Base-by-base conservation (phyloP, 129 eudicot genomes). In the Calendula officinalis region DNA sequence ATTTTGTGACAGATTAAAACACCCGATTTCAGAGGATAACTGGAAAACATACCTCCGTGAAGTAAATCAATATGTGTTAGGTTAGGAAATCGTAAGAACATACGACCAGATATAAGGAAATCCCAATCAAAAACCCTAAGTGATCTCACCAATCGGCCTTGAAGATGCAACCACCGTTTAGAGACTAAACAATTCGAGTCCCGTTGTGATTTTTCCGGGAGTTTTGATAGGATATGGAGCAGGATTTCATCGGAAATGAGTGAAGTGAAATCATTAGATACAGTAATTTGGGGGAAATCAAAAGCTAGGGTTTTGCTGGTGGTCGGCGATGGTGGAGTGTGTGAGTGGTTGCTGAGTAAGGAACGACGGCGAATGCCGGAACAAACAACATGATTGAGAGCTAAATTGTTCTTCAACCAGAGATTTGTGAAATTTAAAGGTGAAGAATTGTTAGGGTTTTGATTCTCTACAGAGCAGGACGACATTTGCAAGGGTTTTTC, bases 121-220 rank as follows among this genome's bases (percentile, higher is more conserved):
- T 81, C 78, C 97, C 95, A 90, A 69, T 90, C 89, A 0, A 83
- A 80, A 53, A 86, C 76, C 67, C 66, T 76, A 3, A 86, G 7
- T 3, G 91, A 86, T 37, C 86, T 71, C 9, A 81, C 76, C 44
- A 90, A 72, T 5, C 88, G 81, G 4, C 95, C 97, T 48, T 76
- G 88, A 4, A 86, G 83, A 64, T 78, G 73, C 50, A 83, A 48
- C 95, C 95, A 90, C 43, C 95, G 64, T 68, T 90, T 90, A 5
- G 91, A 90, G 6, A 86, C 97, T 3, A 90, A 76, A 53, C 73
- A 78, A 72, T 76, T 81, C 2, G 86, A 57, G 44, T 69, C 63
- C 46, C 81, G 61, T 41, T 86, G 89, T 5, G 88, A 78, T 15
- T 1, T 47, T 1, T 45, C 69, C 0, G 84, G 76, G 11, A 77